These are phyloP conservation scores for Syzygium jambos DNA, from an alignment of 345 rosid genomes.

Conservation along the genomic window DNA sequence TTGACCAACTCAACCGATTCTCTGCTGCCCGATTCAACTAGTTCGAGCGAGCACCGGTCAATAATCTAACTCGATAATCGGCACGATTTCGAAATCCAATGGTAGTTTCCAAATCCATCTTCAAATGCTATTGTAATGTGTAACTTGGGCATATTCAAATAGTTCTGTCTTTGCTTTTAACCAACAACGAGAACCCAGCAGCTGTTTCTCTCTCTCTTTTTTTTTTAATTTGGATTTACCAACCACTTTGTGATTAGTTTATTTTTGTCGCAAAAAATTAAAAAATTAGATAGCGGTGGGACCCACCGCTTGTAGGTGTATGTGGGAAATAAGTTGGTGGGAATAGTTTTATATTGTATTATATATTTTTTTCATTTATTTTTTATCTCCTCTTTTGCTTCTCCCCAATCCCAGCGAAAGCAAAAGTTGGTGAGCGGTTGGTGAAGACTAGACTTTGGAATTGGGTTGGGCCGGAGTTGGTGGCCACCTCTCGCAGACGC, in stretches of 20 bases:
- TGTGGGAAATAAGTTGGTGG: background rate
- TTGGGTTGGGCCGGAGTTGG: background rate
- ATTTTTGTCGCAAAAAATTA: background rate
- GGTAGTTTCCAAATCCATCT: background rate
- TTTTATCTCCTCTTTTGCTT: background rate
- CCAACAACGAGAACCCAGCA: too few species aligned
- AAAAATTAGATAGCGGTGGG: background rate
- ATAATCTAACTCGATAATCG: too few species aligned
- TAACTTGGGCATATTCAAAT: background rate
- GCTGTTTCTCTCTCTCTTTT: rapidly evolving
- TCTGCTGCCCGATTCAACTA: background rate
- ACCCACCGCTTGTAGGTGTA: background rate
- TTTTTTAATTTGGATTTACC: background rate
- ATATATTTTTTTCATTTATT: too few species aligned
- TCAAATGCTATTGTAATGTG: background rate
- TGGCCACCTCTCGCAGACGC: conserved; percentile 10
- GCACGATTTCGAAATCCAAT: too few species aligned
- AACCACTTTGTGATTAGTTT: background rate
- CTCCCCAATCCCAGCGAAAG: background rate
- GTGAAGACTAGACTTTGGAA: conserved; percentile 6
- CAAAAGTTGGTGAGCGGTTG: conserved; percentile 23
- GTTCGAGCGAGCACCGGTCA: rapidly evolving
- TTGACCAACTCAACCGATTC: background rate
- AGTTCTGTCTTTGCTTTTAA: background rate
- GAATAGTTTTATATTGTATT: background rate